Percentiles rank a stretch among this genome's conserved stretches.
phyloP scores from a whole-genome alignment of 1,284 basidiomycete species.

The Ustilago loliicola region DNA sequence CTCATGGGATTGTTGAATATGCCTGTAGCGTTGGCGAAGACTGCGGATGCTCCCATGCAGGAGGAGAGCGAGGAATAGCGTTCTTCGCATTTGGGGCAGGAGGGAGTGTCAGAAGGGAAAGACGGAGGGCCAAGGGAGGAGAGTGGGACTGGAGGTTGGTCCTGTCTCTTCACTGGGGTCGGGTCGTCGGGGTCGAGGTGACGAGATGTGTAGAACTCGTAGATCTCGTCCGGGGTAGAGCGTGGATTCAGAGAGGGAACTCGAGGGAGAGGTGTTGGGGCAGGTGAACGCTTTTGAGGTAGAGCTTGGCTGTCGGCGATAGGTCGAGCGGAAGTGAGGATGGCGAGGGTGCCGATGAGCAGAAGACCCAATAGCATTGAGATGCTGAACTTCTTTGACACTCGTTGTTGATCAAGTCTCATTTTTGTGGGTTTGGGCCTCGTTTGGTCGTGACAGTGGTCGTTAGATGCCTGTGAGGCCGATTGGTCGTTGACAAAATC shows the following conservation, averaged over 20 bases:
- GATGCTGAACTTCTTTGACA: not conserved
- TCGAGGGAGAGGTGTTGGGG: constrained; percentile 38
- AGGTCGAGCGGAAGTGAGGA: constrained; percentile 10
- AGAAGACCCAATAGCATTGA: not conserved
- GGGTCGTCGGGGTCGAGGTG: not conserved
- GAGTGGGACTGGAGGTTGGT: constrained; percentile 51
- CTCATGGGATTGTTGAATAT: constrained; percentile 61
- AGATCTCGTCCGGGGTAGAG: constrained; percentile 52
- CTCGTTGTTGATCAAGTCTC: not conserved
- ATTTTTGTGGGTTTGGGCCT: not conserved
- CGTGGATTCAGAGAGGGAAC: constrained; percentile 22
- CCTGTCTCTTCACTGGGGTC: constrained; percentile 25
- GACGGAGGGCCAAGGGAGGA: constrained; percentile 45
- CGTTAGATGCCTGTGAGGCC: not conserved
- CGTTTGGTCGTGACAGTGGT: not conserved
- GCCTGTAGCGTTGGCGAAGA: constrained; percentile 54
- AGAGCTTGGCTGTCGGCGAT: constrained; percentile 5
- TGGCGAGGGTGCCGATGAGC: not conserved
- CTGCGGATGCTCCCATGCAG: constrained; percentile 55
- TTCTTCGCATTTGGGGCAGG: constrained; percentile 58
- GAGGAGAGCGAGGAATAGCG: constrained; percentile 52
- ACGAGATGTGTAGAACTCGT: constrained; percentile 48
- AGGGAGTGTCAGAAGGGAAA: constrained; percentile 56
- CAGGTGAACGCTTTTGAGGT: constrained; percentile 19
- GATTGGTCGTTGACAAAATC: not conserved